A percentile compares a stretch with the other conserved stretches of the same genome.
Conservation (phyloP, 257 asterid genomes). For the Catharanthus roseus region DNA sequence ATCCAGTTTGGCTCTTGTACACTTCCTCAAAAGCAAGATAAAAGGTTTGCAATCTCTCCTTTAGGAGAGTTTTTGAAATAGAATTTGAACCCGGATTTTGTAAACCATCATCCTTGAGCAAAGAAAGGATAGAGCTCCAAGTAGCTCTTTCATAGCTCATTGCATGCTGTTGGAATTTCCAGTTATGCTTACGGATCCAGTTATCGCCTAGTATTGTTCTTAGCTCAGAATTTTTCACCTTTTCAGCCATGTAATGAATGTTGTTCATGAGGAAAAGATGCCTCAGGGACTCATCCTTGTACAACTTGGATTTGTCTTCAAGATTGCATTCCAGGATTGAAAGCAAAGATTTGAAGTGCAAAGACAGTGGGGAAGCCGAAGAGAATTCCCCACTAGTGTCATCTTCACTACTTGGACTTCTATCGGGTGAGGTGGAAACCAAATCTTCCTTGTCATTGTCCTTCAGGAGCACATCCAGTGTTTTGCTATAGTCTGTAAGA, state of each 20-base stretch:
- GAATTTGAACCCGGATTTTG: conserved; percentile 66
- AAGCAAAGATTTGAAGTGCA: conserved; percentile 54
- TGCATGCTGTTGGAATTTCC: conserved; percentile 84
- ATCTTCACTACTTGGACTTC: conserved; percentile 45
- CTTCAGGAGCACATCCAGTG: conserved; percentile 59
- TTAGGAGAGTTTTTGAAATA: conserved; percentile 48
- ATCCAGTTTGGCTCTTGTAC: conserved; percentile 82
- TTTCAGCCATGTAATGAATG: conserved; percentile 81
- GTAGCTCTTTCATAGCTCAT: conserved; percentile 84
- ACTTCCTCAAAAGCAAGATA: conserved; percentile 86
- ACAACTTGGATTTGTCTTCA: conserved; percentile 60
- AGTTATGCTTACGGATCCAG: conserved; percentile 71
- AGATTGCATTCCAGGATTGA: conserved; percentile 58
- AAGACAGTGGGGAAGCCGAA: conserved; percentile 38
- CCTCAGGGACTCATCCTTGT: conserved; percentile 68
- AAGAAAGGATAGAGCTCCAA: conserved; percentile 81
- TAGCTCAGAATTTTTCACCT: conserved; percentile 58
- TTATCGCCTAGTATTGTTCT: conserved; percentile 60
- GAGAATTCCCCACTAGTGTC: conserved; percentile 26
- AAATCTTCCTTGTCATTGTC: conserved; percentile 37
- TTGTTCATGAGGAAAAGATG: conserved; percentile 90
- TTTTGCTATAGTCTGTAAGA: conserved; percentile 57
- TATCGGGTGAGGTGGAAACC: conserved; percentile 36
- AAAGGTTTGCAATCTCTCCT: conserved; percentile 69
- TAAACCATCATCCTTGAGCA: conserved; percentile 65